Evolutionary conservation across 371 early-diverging fungal species (phyloP).

Genomic region (Parasitella parasitica): DNA sequence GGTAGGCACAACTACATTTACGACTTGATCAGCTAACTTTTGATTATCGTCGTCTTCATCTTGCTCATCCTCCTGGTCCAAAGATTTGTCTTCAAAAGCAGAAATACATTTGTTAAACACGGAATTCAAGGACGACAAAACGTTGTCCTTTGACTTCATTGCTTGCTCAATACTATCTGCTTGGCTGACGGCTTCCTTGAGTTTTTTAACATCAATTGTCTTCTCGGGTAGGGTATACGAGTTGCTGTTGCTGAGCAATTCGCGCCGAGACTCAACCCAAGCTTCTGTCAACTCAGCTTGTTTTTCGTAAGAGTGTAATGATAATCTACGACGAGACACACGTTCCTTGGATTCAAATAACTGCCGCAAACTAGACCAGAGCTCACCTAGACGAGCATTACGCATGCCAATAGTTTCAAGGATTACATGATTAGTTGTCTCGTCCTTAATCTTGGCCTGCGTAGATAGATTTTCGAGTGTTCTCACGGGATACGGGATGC

Average conservation of each 20-base stretch:
- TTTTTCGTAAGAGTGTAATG: constrained; percentile 28
- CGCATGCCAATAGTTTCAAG: constrained; percentile 34
- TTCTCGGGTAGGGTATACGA: neutral
- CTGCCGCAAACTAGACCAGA: constrained; percentile 27
- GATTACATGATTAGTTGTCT: constrained; percentile 38
- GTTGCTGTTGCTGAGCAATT: constrained; percentile 16
- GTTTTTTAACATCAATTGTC: constrained; percentile 9
- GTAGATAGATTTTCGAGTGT: constrained; percentile 12
- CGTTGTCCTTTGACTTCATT: constrained; percentile 27
- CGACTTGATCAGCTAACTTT: constrained; percentile 5
- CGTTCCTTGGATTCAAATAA: constrained; percentile 42
- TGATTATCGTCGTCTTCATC: constrained; percentile 15
- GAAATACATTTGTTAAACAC: constrained; percentile 28
- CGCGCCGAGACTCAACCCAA: constrained; percentile 34
- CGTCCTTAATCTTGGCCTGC: constrained; percentile 31
- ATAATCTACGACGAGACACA: constrained; percentile 34
- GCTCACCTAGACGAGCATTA: constrained; percentile 26
- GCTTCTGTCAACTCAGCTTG: constrained; percentile 26
- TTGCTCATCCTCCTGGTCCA: constrained; percentile 4
- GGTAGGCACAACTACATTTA: constrained; percentile 7
- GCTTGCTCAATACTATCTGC: constrained; percentile 31
- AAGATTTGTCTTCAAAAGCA: constrained; percentile 19
- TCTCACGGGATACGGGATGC: constrained; percentile 39
- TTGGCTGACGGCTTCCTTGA: constrained; percentile 28
- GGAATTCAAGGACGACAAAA: constrained; percentile 13